phyloP scores from a whole-genome alignment of 164 flowering plant species.

The Platanus orientalis region DNA sequence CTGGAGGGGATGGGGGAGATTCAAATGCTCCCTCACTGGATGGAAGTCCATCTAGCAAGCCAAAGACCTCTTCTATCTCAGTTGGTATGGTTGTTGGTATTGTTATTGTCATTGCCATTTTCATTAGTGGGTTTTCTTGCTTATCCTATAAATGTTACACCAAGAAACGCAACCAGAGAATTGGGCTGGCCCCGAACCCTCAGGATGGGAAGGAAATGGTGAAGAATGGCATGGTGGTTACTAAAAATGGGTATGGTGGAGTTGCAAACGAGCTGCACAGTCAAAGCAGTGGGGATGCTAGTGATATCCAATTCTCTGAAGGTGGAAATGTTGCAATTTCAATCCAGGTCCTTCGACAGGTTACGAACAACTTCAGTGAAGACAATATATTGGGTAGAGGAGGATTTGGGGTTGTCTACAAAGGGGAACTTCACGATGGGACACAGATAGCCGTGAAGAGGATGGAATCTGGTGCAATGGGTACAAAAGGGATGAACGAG shows the following conservation, averaged over 20 bases:
- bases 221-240: slow-evolving; percentile 7
- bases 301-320: slow-evolving; percentile 25
- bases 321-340: slow-evolving; percentile 38
- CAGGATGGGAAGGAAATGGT: slow-evolving; percentile 14
- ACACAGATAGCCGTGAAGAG: slow-evolving; percentile 51
- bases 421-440: slow-evolving; percentile 47
- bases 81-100: slow-evolving; percentile 13
- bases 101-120: slow-evolving; percentile 16
- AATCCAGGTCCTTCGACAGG: slow-evolving; percentile 42
- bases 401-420: slow-evolving; percentile 57
- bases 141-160: slow-evolving; percentile 6
- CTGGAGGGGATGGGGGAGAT: slow-evolving; percentile 7
- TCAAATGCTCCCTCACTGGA: slow-evolving; percentile 2
- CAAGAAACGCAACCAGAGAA: slow-evolving; percentile 12
- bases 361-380: slow-evolving; percentile 41
- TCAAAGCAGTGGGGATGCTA: slow-evolving; percentile 19
- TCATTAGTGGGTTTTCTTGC: slow-evolving; percentile 5
- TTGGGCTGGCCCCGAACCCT: slow-evolving; percentile 5
- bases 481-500: slow-evolving; percentile 34
- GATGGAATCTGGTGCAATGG: slow-evolving; percentile 36
- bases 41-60: neutral
- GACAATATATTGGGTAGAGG: slow-evolving; percentile 44
- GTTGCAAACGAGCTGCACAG: slow-evolving; percentile 19
- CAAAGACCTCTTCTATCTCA: neutral
- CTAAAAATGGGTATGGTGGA: slow-evolving; percentile 25